Evolutionary conservation across 2,329 filamentous ascomycete species (phyloP).

Genomic region (Sporothrix curviconia): DNA sequence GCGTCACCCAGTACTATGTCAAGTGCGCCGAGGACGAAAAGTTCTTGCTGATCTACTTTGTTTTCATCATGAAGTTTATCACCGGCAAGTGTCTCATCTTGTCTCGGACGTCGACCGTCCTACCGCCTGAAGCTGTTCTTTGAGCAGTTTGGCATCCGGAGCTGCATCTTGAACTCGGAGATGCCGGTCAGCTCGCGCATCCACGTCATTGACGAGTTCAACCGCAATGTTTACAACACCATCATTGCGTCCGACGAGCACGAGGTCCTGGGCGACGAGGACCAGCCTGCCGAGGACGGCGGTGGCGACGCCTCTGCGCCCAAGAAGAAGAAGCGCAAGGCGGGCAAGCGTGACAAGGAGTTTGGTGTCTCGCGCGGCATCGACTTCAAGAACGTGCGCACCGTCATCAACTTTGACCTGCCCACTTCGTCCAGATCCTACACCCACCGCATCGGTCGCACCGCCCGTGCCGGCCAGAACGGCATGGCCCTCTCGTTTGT

Average conservation of each 20-base stretch:
- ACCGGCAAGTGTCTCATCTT: slow-evolving; percentile 73
- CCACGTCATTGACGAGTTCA: slow-evolving; percentile 96
- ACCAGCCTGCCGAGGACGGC: slow-evolving; percentile 26
- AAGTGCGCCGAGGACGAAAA: slow-evolving; percentile 96
- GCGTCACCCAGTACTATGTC: slow-evolving; percentile 80
- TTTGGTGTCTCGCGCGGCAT: slow-evolving; percentile 95
- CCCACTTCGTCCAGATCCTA: slow-evolving; percentile 85
- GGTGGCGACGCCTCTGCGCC: slow-evolving; percentile 24
- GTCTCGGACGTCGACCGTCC: slow-evolving; percentile 81
- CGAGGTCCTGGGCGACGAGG: slow-evolving; percentile 30
- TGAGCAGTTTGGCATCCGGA: slow-evolving; percentile 93
- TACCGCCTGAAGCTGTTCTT: slow-evolving; percentile 92
- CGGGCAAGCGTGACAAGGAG: slow-evolving; percentile 66
- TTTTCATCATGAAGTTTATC: slow-evolving; percentile 90
- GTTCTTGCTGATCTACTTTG: slow-evolving; percentile 84
- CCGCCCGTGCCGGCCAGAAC: slow-evolving; percentile 80
- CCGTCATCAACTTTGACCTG: slow-evolving; percentile 95
- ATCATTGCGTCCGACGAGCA: slow-evolving; percentile 80
- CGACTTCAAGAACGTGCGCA: slow-evolving; percentile 91
- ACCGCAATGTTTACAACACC: slow-evolving; percentile 93
- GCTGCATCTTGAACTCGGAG: slow-evolving; percentile 89
- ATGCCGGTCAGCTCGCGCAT: slow-evolving; percentile 87
- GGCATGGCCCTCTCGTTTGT: slow-evolving; percentile 97
- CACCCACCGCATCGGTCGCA: slow-evolving; percentile 93
- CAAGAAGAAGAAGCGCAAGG: slow-evolving; percentile 62